Base-by-base conservation (phyloP, 2,329 filamentous ascomycete species). In the Ophidiomyces ophidiicola region DNA sequence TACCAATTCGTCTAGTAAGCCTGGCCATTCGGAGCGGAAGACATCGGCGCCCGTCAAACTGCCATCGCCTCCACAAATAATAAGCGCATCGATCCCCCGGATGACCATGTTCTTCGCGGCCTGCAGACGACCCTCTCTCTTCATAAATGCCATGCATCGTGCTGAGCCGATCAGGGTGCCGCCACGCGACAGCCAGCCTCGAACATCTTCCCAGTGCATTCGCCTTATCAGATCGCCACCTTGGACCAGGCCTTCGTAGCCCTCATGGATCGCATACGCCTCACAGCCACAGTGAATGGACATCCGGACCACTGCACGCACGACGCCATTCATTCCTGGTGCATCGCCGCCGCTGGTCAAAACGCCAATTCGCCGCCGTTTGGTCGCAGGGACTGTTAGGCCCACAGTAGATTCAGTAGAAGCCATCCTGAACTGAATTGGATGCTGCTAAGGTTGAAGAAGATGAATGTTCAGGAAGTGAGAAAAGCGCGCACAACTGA, bases 21-120 rank as follows among this genome's bases (percentile, higher is more conserved):
- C 77, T 2, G 87, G 84, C 90, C 90, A 98, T 59, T 98, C 90
- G 36, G 74, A 69, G 46, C 90, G 77, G 67, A 98, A 96, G 55
- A 77, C 80, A 68, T 98, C 90, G 39, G 90, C 90, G 56, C 90
- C 90, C 7, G 90, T 98, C 54, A 98, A 72, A 48, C 85, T 93
- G 46, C 90, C 90, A 59, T 98, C 90, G 66, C 90, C 90, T 59
- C 90, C 90, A 60, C 88, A 96, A 57, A 98, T 92, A 53, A 98
- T 81, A 52, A 98, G 71, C 39, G 90, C 90, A 58, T 98, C 86
- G 50, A 98, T 96, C 56, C 90, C 90, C 50, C 84, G 78, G 44
- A 85, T 62, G 29, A 98, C 75, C 78, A 98, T 80, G 68, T 98
- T 94, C 70, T 88, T 94, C 43, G 90, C 90, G 1, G 85, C 90